Conservation (phyloP, 2,329 filamentous ascomycete species). For the Cercospora berteroae region DNA sequence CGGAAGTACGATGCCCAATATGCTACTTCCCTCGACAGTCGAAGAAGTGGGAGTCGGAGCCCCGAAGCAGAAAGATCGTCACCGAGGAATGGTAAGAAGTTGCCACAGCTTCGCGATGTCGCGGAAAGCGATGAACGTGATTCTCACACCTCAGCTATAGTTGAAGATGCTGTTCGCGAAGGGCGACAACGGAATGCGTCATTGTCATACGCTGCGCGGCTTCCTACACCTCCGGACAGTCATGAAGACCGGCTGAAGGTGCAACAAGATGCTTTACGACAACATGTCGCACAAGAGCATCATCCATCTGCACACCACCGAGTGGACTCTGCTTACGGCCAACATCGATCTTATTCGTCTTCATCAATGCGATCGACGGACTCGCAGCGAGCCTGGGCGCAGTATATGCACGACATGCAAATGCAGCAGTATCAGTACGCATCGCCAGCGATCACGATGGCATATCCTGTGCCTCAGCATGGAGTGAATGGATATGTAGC, state of each 20-base stretch:
- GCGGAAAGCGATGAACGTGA: slow-evolving; percentile 16
- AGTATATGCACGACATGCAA: slow-evolving; percentile 24
- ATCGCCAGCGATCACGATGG: slow-evolving; percentile 18
- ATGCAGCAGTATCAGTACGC: slow-evolving; percentile 33
- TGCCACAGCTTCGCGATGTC: slow-evolving; percentile 15
- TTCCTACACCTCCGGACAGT: slow-evolving; percentile 18
- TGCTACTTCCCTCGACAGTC: slow-evolving; percentile 12
- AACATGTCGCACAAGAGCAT: slow-evolving; percentile 29
- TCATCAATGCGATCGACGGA: slow-evolving; percentile 28
- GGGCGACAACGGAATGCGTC: slow-evolving; percentile 22
- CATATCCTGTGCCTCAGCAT: slow-evolving; percentile 17
- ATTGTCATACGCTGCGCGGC: slow-evolving; percentile 2
- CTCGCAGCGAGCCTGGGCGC: slow-evolving; percentile 28
- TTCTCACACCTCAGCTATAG: slow-evolving; percentile 4
- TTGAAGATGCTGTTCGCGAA: slow-evolving; percentile 14
- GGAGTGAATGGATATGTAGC: slow-evolving; percentile 19
- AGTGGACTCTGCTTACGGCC: slow-evolving; percentile 26
- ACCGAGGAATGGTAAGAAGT: slow-evolving; percentile 16
- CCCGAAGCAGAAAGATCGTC: slow-evolving; percentile 18
- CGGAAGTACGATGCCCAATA: slow-evolving; percentile 32
- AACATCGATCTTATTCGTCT: slow-evolving; percentile 30
- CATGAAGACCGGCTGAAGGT: slow-evolving; percentile 22
- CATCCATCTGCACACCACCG: slow-evolving; percentile 21
- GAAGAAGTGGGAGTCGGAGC: slow-evolving; percentile 21
- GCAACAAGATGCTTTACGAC: slow-evolving; percentile 30